Conservation (phyloP, 306 rosid species). For the Adenanthera pavonina region DNA sequence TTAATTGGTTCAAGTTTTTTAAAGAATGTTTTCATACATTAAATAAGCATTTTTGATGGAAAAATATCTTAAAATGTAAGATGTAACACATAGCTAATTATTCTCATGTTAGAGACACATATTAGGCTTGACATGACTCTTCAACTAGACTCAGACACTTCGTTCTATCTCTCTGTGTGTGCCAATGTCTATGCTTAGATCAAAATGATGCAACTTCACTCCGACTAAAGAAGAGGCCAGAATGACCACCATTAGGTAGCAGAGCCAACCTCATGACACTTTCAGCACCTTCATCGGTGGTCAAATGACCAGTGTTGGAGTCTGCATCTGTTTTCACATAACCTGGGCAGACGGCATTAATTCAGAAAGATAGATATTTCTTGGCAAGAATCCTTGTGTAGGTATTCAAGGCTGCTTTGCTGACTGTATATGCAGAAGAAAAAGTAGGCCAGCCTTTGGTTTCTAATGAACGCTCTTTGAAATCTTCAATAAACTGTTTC, state of each 20-base stretch:
- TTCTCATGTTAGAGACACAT: background rate
- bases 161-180: no score
- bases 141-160: no score
- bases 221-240: constrained; percentile 40
- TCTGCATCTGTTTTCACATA: constrained; percentile 50
- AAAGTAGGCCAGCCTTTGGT: background rate
- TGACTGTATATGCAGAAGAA: background rate
- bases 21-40: no score
- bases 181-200: background rate
- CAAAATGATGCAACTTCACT: constrained; percentile 41
- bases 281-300: constrained; percentile 62
- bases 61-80: no score
- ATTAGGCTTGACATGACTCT: no score
- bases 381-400: constrained; percentile 2
- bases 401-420: constrained; percentile 18
- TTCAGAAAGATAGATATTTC: background rate
- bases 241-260: constrained; percentile 34
- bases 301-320: constrained; percentile 44
- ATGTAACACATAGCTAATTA: no score
- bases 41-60: no score
- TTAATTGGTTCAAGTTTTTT: no score
- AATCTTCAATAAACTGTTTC: background rate
- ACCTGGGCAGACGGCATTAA: constrained; percentile 56
- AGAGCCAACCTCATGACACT: constrained; percentile 57
- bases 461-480: background rate